Evolutionary conservation across 345 rosid genomes (phyloP).

Genomic region (Ailanthus altissimus): DNA sequence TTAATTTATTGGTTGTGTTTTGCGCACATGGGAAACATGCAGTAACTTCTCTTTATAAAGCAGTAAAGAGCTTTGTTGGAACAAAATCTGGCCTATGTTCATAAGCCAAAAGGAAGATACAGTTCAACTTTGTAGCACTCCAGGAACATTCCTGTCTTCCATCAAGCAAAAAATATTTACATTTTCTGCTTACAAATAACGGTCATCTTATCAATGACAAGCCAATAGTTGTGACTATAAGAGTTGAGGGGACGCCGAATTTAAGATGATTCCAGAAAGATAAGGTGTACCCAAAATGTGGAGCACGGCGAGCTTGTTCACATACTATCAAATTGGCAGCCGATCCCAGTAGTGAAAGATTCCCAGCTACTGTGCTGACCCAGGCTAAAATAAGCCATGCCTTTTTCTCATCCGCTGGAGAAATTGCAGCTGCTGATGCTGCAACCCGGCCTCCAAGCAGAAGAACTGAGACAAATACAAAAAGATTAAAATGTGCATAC

Average conservation of each 20-base stretch:
- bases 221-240: slow-evolving; percentile 68
- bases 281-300: slow-evolving; percentile 49
- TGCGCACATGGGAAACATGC: not conserved
- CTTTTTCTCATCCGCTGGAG: slow-evolving; percentile 62
- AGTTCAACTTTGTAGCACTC: not conserved
- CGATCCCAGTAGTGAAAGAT: slow-evolving; percentile 78
- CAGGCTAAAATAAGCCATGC: slow-evolving; percentile 85
- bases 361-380: slow-evolving; percentile 88
- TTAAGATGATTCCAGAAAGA: slow-evolving; percentile 74
- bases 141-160: not conserved
- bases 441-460: slow-evolving; percentile 75
- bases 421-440: slow-evolving; percentile 62
- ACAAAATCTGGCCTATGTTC: not conserved
- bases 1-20: too few species aligned
- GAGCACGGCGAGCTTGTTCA: slow-evolving; percentile 72
- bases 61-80: not conserved
- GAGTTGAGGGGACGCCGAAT: slow-evolving; percentile 79
- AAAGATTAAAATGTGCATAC: not conserved
- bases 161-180: not conserved
- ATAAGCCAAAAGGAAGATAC: not conserved
- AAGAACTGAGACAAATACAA: slow-evolving; percentile 43
- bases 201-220: slow-evolving; percentile 47
- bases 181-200: not conserved
- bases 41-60: not conserved
- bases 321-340: slow-evolving; percentile 91